Conservation (phyloP, 108 stramenopile genomes). For the Skeletonema tropicum region DNA sequence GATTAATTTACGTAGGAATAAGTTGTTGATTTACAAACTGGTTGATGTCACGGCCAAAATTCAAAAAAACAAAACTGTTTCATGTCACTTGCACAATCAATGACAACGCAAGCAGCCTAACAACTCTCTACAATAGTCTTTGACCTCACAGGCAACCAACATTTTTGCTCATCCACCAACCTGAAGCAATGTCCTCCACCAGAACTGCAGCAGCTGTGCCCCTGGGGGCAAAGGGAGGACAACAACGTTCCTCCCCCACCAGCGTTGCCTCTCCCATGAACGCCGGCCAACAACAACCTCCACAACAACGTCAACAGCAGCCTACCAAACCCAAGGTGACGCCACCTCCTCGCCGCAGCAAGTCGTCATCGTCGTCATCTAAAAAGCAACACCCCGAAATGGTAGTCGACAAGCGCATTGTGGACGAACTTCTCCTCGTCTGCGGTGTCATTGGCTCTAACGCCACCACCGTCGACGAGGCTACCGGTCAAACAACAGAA, state of each 20-base stretch:
- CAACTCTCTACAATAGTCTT: too few species aligned
- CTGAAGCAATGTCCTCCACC: neutral
- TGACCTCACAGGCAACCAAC: too few species aligned
- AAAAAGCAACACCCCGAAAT: slow-evolving; percentile 44
- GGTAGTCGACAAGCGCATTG: slow-evolving; percentile 71
- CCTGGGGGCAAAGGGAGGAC: neutral
- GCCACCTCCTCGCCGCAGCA: slow-evolving; percentile 2
- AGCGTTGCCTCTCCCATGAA: slow-evolving; percentile 7
- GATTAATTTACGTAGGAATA: too few species aligned
- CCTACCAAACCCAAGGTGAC: slow-evolving; percentile 1
- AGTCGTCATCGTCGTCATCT: neutral
- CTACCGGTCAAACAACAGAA: slow-evolving; percentile 6
- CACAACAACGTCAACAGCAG: neutral
- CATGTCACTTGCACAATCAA: too few species aligned
- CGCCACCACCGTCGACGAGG: slow-evolving; percentile 22
- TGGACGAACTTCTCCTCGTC: slow-evolving; percentile 84
- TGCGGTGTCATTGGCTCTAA: slow-evolving; percentile 87
- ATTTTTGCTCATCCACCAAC: neutral
- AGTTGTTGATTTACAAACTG: too few species aligned
- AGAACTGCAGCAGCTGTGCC: neutral
- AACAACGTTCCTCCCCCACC: neutral
- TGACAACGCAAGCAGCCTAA: too few species aligned
- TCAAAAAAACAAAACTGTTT: too few species aligned
- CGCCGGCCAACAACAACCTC: neutral
- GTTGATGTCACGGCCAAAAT: too few species aligned